Base-by-base conservation (phyloP, 2,329 filamentous ascomycete genomes). In the Graphilbum ipis-grandicollis region DNA sequence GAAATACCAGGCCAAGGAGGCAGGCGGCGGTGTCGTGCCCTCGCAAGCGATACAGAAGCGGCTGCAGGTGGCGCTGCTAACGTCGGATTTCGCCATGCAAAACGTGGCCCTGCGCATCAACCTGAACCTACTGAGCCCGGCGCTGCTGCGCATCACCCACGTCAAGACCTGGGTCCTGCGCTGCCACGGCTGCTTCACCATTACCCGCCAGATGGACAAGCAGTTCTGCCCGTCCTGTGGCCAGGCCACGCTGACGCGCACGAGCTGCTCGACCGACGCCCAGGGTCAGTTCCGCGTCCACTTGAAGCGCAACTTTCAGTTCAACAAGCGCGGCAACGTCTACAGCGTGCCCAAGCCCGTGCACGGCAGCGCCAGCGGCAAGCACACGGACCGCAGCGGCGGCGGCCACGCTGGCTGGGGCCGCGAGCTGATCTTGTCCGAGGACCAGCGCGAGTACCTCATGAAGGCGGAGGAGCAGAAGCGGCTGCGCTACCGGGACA, bases 1-100 rank as follows among this genome's bases (percentile, higher is more conserved):
- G 53, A 80, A 83, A 52, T 78, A 83, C 52, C 79, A 90, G 59
- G 72, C 71, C 41, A 70, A 75, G 52, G 76, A 88, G 47, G 57
- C 61, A 18, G 15, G 9, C 14, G 59, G 58, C 6, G 55, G 62
- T 2, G 55, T n/a, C n/a, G n/a, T 62, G 17, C 57, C 65, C 30
- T 57, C 65, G 34, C 55, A 63, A 41, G 54, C 66, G 2, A 64
- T 71, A 37, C 65, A 71, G 26, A 70, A 71, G 43, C 73, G 71
- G 12, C 78, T 94, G 47, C 78, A 92, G 56, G 83, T 82, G 14
- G 88, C 85, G n/a, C 76, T 88, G 32, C 78, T 96, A 51, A 96
- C 90, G 2, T 85, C 80, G 39, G 90, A 98, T 62, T 96, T 82
- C 58, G 88, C 90, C 38, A 93, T 98, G 83, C 88, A 96, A 60